These are phyloP conservation scores for Coemansia furcata DNA, from an alignment of 192 early-diverging fungal genomes.

Conservation along the genomic window DNA sequence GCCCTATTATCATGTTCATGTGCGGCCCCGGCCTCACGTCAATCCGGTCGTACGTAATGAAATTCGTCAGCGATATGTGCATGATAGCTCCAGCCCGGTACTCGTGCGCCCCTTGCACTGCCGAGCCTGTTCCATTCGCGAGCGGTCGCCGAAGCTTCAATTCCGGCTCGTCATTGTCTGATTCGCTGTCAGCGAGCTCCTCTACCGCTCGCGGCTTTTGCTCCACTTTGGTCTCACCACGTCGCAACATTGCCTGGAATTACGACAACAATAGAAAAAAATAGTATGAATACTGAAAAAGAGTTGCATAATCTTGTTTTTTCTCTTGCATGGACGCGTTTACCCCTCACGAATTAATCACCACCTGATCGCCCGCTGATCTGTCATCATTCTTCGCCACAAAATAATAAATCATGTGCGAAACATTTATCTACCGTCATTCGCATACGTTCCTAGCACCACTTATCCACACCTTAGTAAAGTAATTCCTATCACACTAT, in stretches of 20 bases:
- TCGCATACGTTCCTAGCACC: too few species aligned
- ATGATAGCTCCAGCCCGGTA: conserved; percentile 39
- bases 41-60: conserved; percentile 92
- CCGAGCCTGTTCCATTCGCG: background rate
- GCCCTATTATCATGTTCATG: conserved; percentile 97
- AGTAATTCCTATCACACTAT: too few species aligned
- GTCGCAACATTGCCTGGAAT: background rate
- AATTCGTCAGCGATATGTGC: conserved; percentile 58
- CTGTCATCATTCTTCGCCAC: too few species aligned
- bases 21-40: conserved; percentile 86
- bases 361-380: too few species aligned
- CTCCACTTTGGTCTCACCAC: background rate
- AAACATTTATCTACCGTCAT: too few species aligned
- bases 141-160: background rate
- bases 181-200: background rate
- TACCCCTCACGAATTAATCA: too few species aligned
- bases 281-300: background rate
- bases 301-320: too few species aligned
- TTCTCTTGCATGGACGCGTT: too few species aligned
- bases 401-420: too few species aligned
- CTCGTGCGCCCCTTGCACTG: background rate
- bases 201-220: background rate
- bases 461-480: too few species aligned
- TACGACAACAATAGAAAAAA: background rate
- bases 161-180: background rate